Evolutionary conservation across 2,329 filamentous ascomycete genomes (phyloP).

Genomic region (Sporothrix pallida): DNA sequence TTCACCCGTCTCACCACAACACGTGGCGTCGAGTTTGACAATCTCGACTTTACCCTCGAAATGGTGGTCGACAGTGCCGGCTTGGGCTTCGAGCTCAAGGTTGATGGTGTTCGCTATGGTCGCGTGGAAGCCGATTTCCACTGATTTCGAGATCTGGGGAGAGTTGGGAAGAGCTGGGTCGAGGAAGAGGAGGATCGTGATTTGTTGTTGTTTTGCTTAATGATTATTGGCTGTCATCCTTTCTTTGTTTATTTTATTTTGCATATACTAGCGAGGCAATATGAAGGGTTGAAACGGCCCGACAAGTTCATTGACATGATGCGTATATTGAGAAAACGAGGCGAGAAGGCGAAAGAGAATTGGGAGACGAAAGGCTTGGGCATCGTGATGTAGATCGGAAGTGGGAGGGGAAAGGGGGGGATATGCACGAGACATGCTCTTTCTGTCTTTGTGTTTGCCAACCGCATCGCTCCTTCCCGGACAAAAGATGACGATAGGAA

Average conservation of each 20-base stretch:
- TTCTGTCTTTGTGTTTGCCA: not conserved
- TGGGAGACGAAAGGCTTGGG: no score
- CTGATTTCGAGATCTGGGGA: slow-evolving; percentile 45
- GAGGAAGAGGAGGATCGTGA: no score
- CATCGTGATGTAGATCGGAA: no score
- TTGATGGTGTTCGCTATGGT: slow-evolving; percentile 78
- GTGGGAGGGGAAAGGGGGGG: no score
- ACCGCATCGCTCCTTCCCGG: not conserved
- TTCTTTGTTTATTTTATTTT: slow-evolving; percentile 11
- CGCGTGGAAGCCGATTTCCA: slow-evolving; percentile 80
- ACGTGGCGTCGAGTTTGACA: slow-evolving; percentile 79
- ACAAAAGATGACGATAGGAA: not conserved
- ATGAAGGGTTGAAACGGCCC: not conserved
- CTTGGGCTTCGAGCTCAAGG: slow-evolving; percentile 77
- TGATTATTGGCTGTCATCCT: not conserved
- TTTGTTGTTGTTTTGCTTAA: not conserved
- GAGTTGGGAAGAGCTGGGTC: not conserved
- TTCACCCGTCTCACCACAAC: slow-evolving; percentile 81
- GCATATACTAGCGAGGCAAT: slow-evolving; percentile 22
- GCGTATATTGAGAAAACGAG: no score
- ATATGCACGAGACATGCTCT: no score
- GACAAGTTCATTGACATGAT: no score
- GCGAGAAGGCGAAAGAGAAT: no score
- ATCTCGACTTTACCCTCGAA: slow-evolving; percentile 80
- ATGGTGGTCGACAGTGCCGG: slow-evolving; percentile 83